Base-by-base conservation (phyloP, 305 asterid species). In the Solanum hybrid region DNA sequence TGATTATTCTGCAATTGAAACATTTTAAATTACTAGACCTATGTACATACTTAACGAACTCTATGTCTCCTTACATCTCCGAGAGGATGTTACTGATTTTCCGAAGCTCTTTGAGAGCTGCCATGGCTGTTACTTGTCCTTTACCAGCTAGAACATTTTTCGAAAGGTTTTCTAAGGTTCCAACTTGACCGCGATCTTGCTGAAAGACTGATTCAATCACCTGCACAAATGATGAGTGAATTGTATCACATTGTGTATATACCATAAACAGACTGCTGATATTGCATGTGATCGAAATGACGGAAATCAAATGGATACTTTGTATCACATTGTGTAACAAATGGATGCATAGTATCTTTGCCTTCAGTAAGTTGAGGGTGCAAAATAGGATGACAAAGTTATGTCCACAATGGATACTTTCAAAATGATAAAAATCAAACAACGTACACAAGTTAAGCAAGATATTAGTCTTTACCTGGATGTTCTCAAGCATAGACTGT, bases 71-170 rank as follows among this genome's bases (percentile, higher is more conserved):
- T 94, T 94, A 95, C 98, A 96, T 95, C 92, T 95, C 97, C 10
- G 97, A 95, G 36, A 97, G 91, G 85, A 97, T 91, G 88, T 94
- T 93, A 94, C 99, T 95, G 85, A 97, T 97, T 91, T 95, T 97
- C 89, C 98, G 92, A 90, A 97, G 99, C 95, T 97, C 99, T 90
- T 94, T 93, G 37, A 96, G 93, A 27, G 99, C 99, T 3, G 96
- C 87, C 95, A 94, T 92, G 88, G 99, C 98, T 40, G 98, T 93
- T 32, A 93, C 95, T 92, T 96, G 97, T 69, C 97, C 98, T 90
- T 94, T 93, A 42, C 97, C 98, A 1, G 93, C 97, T 9, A 94
- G 86, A 86, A 93, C 94, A 22, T 93, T 94, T 89, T 93, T 94
- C 0, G 94, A 91, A 24, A 91, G 75, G 86, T 90, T 94, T 40